phyloP scores from a whole-genome alignment of 306 rosid genomes.

The Canavalia ensiformis region DNA sequence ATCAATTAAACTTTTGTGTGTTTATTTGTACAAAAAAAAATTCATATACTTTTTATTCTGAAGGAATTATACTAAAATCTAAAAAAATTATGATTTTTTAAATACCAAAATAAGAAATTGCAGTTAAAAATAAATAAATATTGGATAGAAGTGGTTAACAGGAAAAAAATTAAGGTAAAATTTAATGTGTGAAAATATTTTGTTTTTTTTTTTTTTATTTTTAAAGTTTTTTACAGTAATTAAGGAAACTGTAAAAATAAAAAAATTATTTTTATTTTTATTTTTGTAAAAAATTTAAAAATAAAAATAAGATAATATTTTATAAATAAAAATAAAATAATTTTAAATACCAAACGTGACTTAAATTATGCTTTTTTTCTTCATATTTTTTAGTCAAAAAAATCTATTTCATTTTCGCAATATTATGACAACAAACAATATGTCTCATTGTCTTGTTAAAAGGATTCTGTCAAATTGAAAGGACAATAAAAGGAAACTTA shows the following conservation, averaged over 20 bases:
- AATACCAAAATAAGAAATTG: not conserved
- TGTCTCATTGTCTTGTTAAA: not conserved
- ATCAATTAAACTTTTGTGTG: no score
- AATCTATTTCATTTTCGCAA: not conserved
- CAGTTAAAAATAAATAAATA: not conserved
- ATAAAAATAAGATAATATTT: no score
- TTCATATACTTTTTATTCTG: no score
- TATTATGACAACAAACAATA: not conserved
- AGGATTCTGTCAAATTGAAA: slow-evolving; percentile 10
- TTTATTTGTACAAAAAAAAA: no score
- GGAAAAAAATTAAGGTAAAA: no score
- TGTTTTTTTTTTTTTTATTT: no score
- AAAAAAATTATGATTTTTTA: not conserved
- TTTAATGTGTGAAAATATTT: no score
- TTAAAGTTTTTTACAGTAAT: no score
- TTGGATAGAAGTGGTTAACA: not conserved
- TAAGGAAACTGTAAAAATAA: not conserved
- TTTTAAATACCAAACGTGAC: no score
- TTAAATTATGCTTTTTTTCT: not conserved
- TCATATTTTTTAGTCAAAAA: not conserved
- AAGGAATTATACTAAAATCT: not conserved
- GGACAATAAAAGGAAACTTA: slow-evolving; percentile 12
- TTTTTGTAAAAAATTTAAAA: no score
- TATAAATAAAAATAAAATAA: no score
- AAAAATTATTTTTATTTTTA: no score